These are phyloP conservation scores for Hymenoscyphus occultus DNA, from an alignment of 2,329 filamentous ascomycete species.

Conservation along the genomic window DNA sequence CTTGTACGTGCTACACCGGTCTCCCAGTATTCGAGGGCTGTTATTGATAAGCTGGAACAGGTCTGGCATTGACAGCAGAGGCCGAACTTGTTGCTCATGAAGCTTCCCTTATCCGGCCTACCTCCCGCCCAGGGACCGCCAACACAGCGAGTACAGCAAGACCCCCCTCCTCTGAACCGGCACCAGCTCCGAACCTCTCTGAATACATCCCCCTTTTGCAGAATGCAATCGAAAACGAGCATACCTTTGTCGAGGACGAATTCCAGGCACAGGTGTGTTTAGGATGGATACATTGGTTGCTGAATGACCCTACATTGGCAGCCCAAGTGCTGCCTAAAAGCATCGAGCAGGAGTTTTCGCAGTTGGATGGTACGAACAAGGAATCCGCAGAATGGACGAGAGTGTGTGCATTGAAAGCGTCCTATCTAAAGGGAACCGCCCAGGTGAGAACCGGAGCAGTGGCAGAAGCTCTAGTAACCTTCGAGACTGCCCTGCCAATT, in stretches of 20 bases:
- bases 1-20: slow-evolving; percentile 58
- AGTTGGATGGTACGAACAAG: slow-evolving; percentile 50
- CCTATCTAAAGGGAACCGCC: slow-evolving; percentile 71
- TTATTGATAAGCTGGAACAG: slow-evolving; percentile 42
- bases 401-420: slow-evolving; percentile 75
- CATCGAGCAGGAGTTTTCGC: slow-evolving; percentile 53
- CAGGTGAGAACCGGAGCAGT: slow-evolving; percentile 49
- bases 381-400: slow-evolving; percentile 70
- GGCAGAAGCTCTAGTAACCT: slow-evolving; percentile 62
- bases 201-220: slow-evolving; percentile 42
- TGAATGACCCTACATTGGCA: slow-evolving; percentile 65
- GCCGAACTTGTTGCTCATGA: slow-evolving; percentile 64
- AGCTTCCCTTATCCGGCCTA: slow-evolving; percentile 38
- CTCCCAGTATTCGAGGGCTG: slow-evolving; percentile 2
- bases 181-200: slow-evolving; percentile 29
- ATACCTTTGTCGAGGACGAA: slow-evolving; percentile 51
- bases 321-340: slow-evolving; percentile 60
- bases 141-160: slow-evolving; percentile 12
- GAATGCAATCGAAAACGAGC: slow-evolving; percentile 57
- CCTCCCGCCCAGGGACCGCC: slow-evolving; percentile 20
- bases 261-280: slow-evolving; percentile 82
- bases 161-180: slow-evolving; percentile 23
- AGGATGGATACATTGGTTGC: slow-evolving; percentile 79
- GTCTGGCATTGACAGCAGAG: slow-evolving; percentile 67
- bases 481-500: slow-evolving; percentile 63